Conservation (phyloP, 495 filamentous ascomycete species). For the Aspergillus ostianus region DNA sequence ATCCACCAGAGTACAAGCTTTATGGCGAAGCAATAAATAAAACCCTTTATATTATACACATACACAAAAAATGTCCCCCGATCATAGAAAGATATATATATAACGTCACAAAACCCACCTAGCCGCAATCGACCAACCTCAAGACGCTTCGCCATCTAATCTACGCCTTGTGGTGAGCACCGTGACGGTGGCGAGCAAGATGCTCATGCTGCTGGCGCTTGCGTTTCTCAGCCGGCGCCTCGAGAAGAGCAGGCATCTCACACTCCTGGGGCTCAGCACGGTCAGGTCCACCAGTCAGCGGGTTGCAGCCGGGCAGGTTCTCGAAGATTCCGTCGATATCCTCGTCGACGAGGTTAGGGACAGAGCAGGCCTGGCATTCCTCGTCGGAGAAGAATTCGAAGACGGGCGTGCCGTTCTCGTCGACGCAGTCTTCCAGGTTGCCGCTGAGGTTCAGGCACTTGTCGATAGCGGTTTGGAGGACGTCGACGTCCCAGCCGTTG, state of each 20-base stretch:
- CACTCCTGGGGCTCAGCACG: not conserved
- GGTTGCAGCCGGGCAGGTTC: not conserved
- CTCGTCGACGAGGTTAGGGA: not conserved
- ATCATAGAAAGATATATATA: not conserved
- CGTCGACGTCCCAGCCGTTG: constrained; percentile 13
- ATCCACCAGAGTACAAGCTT: no score
- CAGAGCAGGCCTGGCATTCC: not conserved
- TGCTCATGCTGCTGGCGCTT: not conserved
- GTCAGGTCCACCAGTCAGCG: not conserved
- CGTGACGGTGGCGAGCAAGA: not conserved
- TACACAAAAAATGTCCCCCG: no score
- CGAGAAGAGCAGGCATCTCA: not conserved
- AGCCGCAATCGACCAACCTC: not conserved
- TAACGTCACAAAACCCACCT: not conserved
- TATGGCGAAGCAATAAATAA: no score
- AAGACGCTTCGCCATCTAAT: not conserved
- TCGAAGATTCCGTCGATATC: not conserved
- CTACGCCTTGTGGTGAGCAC: not conserved
- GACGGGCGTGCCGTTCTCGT: not conserved
- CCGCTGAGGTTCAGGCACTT: constrained; percentile 11
- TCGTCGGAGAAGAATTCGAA: constrained; percentile 1
- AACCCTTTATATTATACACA: no score
- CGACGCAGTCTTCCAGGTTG: constrained; percentile 11
- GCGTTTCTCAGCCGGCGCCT: not conserved
- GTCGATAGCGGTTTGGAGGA: constrained; percentile 14